phyloP scores from a whole-genome alignment of 73 alveolate genomes.

The Paramecium bursaria region DNA sequence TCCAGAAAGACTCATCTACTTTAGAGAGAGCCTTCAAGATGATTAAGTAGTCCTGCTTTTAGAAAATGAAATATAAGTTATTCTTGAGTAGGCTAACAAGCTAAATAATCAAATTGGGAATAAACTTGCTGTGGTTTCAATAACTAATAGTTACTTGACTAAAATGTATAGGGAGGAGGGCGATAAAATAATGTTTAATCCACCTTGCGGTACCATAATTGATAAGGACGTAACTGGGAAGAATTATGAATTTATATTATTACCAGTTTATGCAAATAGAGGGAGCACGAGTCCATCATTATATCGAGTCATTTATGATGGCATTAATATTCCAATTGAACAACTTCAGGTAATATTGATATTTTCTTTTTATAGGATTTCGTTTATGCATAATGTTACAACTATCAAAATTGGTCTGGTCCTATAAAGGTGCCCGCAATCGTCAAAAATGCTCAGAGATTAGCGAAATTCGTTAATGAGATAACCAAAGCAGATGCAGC shows the following conservation, averaged over 20 bases:
- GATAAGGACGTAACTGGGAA: background rate
- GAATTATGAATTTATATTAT: slow-evolving; percentile 41
- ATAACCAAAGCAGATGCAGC: background rate
- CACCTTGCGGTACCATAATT: slow-evolving; percentile 27
- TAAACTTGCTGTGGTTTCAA: background rate
- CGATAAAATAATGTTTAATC: slow-evolving; percentile 22
- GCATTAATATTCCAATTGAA: slow-evolving; percentile 29
- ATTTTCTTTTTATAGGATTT: slow-evolving; percentile 2
- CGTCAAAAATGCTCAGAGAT: slow-evolving; percentile 35
- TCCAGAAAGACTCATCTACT: background rate
- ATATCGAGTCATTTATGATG: slow-evolving; percentile 42
- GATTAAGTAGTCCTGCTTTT: background rate
- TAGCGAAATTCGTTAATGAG: slow-evolving; percentile 11
- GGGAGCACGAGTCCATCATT: slow-evolving; percentile 43
- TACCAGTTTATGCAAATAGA: slow-evolving; percentile 33
- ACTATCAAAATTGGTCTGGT: slow-evolving; percentile 52
- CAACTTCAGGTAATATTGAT: background rate
- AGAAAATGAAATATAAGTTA: background rate
- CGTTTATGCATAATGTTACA: slow-evolving; percentile 49
- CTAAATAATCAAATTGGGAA: background rate
- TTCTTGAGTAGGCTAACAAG: background rate
- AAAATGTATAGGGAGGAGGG: slow-evolving; percentile 25
- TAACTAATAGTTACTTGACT: slow-evolving; percentile 3
- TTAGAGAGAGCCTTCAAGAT: slow-evolving; percentile 3
- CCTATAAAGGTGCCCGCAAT: slow-evolving; percentile 37